Evolutionary conservation across 176 grass and related monocot species (phyloP), one percentile per base, ranked within the genome.

Genomic region (Zea luxurians): DNA sequence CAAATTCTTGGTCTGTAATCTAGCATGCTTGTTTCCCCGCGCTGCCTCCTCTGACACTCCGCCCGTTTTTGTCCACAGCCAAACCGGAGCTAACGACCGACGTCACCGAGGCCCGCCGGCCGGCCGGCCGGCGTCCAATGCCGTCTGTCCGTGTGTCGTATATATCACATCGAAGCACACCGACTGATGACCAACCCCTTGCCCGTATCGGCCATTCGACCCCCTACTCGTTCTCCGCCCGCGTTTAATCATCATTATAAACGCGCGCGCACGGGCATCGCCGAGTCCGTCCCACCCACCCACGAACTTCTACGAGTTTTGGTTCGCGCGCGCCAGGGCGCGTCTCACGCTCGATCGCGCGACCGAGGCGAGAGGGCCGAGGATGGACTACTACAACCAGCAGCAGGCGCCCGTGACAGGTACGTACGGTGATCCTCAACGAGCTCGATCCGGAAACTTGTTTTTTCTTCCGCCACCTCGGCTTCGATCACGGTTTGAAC

Each of bases 361-460:
- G 15, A 54, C 15, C 50, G 15, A 54, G 50, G 12, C 38, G 38
- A 40, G 38, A 40, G 38, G 38, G 16, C 48, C 37, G 10, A 75
- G 8, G 18, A 88, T 88, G 86, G 83, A 76, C 55, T 75, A 80
- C 76, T 83, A 83, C 76, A 5, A 37, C 53, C 86, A 88, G 63
- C 75, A 83, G 75, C 76, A 62, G 75, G 69, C 75, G 66, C 69
- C 80, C 11, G 63, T 88, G 75, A 79, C 75, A 11, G 80, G 75
- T 80, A 41, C 78, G 75, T 80, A 41, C 78, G 16, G 53, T 55
- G 53, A 55, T 55, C 53, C 53, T 21, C 21, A 20, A 9, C 62
- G 42, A 3, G 27, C 47, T 46, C 55, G 27, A 27, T 40, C 38
- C 4, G 42, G 37, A 13, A 36, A 38, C 15, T 2, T 52, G 18